These are phyloP conservation scores for Cochlearia excelsa DNA, from an alignment of 345 rosid genomes.

Conservation along the genomic window DNA sequence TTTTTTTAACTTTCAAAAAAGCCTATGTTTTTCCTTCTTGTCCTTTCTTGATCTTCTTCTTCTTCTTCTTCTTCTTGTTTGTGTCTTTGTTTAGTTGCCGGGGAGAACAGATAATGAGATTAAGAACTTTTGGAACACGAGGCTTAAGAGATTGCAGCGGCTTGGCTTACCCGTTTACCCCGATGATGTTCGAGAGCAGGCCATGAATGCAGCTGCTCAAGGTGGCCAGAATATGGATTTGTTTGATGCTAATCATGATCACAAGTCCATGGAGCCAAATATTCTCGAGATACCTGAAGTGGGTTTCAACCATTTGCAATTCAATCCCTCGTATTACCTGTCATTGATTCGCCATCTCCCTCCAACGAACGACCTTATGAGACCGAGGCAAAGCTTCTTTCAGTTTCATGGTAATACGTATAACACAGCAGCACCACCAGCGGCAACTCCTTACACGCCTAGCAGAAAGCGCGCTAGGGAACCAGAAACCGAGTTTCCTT, in stretches of 20 bases:
- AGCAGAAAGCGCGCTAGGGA: constrained; percentile 11
- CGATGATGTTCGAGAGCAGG: constrained; percentile 44
- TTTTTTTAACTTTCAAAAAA: not conserved
- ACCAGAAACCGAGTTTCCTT: not conserved
- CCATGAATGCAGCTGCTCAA: constrained; percentile 38
- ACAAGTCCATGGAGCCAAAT: constrained; percentile 39
- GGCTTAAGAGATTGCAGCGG: constrained; percentile 54
- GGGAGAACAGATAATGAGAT: constrained; percentile 80
- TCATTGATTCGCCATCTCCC: constrained; percentile 19
- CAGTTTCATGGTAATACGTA: constrained; percentile 13
- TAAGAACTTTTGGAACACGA: constrained; percentile 70
- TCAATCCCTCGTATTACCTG: constrained; percentile 19
- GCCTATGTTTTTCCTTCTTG: not conserved
- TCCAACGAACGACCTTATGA: constrained; percentile 4
- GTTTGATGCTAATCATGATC: constrained; percentile 32
- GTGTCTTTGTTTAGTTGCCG: constrained; percentile 41
- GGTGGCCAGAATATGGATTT: constrained; percentile 30
- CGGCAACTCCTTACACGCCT: constrained; percentile 16
- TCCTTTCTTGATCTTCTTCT: not conserved
- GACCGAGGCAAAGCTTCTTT: not conserved
- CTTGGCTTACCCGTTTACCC: constrained; percentile 64
- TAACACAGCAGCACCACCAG: not conserved
- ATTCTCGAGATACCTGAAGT: constrained; percentile 48
- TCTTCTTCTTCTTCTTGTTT: not conserved
- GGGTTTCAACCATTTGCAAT: constrained; percentile 42